Conservation (phyloP, 208 protist species). For the Trypanosoma theileri region DNA sequence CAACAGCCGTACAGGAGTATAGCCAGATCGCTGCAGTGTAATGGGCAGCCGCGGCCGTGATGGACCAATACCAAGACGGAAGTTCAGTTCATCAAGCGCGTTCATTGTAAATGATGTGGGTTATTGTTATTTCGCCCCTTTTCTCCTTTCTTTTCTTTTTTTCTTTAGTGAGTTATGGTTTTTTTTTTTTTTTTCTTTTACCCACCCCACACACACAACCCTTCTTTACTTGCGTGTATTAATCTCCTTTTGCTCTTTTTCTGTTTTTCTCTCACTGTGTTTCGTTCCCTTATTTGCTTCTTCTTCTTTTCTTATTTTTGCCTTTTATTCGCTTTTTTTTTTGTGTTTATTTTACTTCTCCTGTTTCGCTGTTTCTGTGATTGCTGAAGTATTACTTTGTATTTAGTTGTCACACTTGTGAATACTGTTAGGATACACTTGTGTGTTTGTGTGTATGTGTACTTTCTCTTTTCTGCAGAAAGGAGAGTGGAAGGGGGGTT, state of each 20-base stretch:
- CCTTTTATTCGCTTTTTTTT: background rate
- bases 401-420: too few species aligned
- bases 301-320: too few species aligned
- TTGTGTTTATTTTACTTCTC: too few species aligned
- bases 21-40: constrained; percentile 67
- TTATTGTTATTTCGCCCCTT: background rate
- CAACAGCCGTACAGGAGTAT: constrained; percentile 60
- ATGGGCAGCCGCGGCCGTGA: constrained; percentile 68
- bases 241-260: constrained; percentile 12
- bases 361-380: too few species aligned
- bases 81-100: constrained; percentile 84
- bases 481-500: too few species aligned
- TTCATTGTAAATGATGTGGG: constrained; percentile 48
- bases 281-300: background rate
- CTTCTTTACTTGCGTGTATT: background rate
- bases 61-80: constrained; percentile 81
- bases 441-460: too few species aligned
- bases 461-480: too few species aligned
- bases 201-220: background rate
- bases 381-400: too few species aligned
- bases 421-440: too few species aligned
- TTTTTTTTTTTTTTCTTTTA: background rate
- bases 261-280: background rate
- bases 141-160: constrained; percentile 12
- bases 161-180: background rate